phyloP scores from a whole-genome alignment of 1,139 yeast species.

The Yamadazyma atlantica region DNA sequence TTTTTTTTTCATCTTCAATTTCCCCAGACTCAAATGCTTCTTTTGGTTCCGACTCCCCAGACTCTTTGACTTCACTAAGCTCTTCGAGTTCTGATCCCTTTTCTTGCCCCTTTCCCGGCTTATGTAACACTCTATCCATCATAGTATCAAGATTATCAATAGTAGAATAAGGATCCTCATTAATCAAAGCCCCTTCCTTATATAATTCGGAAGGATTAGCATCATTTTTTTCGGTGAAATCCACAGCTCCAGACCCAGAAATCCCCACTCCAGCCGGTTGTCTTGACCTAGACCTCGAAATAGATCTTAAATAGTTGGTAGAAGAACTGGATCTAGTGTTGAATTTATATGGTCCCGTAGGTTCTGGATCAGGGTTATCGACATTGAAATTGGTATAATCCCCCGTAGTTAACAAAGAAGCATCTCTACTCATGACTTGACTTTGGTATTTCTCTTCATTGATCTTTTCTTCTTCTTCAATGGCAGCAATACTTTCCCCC shows the following conservation, averaged over 20 bases:
- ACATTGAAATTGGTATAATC: conserved; percentile 51
- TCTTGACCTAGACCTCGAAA: conserved; percentile 64
- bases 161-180: conserved; percentile 45
- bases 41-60: too few species aligned
- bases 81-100: too few species aligned
- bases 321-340: conserved; percentile 35
- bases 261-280: conserved; percentile 20
- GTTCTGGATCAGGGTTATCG: conserved; percentile 30
- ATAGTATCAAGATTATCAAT: conserved; percentile 41
- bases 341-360: conserved; percentile 24
- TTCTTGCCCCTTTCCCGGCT: conserved; percentile 4
- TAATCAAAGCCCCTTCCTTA: conserved; percentile 47
- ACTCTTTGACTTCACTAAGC: conserved; percentile 10
- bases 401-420: conserved; percentile 48
- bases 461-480: conserved; percentile 29
- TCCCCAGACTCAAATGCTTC: conserved; percentile 9
- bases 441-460: conserved; percentile 15
- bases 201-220: conserved; percentile 40
- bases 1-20: conserved; percentile 8
- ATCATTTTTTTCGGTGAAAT: conserved; percentile 46
- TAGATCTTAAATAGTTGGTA: conserved; percentile 55
- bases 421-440: conserved; percentile 30
- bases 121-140: conserved; percentile 40
- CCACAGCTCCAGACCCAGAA: conserved; percentile 8
- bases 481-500: conserved; percentile 52